Base-by-base conservation (phyloP, 2,329 filamentous ascomycete genomes). In the Fusarium sulawesiense region DNA sequence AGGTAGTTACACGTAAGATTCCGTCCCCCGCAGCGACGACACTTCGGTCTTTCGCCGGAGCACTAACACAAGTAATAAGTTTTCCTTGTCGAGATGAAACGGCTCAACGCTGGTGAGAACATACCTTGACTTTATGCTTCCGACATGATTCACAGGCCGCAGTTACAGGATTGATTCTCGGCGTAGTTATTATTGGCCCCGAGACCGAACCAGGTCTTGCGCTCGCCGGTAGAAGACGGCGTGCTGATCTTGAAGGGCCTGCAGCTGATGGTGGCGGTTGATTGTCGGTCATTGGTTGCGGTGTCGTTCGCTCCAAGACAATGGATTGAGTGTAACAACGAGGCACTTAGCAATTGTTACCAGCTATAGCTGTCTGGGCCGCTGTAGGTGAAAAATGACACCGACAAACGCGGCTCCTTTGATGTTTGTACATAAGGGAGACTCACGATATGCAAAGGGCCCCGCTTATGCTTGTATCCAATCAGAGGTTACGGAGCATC, bases 41-140 rank as follows among this genome's bases (percentile, higher is more conserved):
- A 78, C 3, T 27, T 18, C 1, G 76, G 76, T 7, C 74, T 60
- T 10, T 71, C 73, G 4, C 75, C 76, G 3, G 70, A 73, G 50
- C 76, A 78, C 76, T 78, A 23, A 4, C 4, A n/a, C 6, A 14
- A 32, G 13, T 2, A 2, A n/a, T 42, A 16, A 48, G 30, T 14
- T 30, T 30, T 14, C 12, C 12, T 30, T 30, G 7, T 6, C 29
- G 29, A 30, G 12, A 30, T 30, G 12, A 30, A 30, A 30, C 12
- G 29, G 0, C 29, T 29, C 27, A 29, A 7, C 27, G 11, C 11
- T 12, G 2, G 29, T 14, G 6, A 14, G 29, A 1, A 30, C 12
- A 8, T 60, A 74, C 72, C 72, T 74, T 74, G 27, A 46, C 61
- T 23, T 74, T 74, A 32, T 56, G 16, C 37, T 48, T 70, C 4